Evolutionary conservation across 176 grass and related monocot species (phyloP), one percentile per base, ranked within the genome.

Genomic region (Eremochloa ophiuroides): DNA sequence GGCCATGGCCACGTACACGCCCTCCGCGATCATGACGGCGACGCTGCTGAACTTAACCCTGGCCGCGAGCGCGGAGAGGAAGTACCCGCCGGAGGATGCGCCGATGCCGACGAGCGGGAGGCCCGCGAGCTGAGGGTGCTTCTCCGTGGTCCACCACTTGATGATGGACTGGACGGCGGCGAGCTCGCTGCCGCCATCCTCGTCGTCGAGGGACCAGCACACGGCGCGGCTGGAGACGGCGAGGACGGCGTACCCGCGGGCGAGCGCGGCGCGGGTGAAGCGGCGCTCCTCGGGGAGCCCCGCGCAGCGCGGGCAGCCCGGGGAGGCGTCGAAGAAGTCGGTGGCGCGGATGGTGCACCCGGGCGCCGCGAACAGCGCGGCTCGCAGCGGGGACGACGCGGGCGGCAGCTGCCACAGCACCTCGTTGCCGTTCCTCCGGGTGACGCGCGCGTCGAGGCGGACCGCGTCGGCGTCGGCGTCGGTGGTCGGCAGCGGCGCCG

Each of bases 201-300:
- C n/a, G 44, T 1, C 12, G 44, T 66, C 60, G 48, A 88, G 73
- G 14, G 92, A 87, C 95, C 95, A 98, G 83, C 95, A 98, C 78
- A 87, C 18, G 38, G 59, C 75, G 62, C 88, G 78, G 85, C 92
- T 98, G 67, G 95, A 98, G 5, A 98, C 79, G 22, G 82, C 84
- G 35, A 98, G 65, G 25, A 94, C 90, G 0, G 95, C 90, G 46
- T 93, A 92, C 44, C 88, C 86, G 53, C 86, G 82, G 84, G 50
- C 51, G 76, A 98, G 90, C n/a, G 88, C 88, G 30, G 67, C 88
- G 25, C 88, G 78, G 33, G 91, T 83, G 86, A 98, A 93, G 35
- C 78, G 78, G 77, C 92, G 85, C 65, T 98, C 95, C 87, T 98
- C 95, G 44, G 95, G 95, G 73, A 98, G 83, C 30, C 92, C 95